Percentiles rank a stretch among this genome's conserved stretches.
These are phyloP conservation scores for Pleurotus sapidus DNA, from an alignment of 768 basidiomycete genomes.

Conservation along the genomic window DNA sequence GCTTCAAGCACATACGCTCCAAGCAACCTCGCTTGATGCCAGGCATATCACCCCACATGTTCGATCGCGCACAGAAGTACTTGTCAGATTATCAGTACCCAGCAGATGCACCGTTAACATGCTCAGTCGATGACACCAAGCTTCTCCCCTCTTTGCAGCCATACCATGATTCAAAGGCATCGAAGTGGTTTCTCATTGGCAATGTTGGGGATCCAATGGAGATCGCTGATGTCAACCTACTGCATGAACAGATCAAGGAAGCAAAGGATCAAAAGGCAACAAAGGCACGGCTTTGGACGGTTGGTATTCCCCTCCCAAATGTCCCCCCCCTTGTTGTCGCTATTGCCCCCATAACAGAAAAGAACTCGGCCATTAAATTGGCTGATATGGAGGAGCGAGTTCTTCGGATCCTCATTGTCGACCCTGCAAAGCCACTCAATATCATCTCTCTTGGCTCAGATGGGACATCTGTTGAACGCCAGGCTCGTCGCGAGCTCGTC, in stretches of 20 bases:
- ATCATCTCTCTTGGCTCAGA: conserved; percentile 31
- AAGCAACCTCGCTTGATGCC: conserved; percentile 19
- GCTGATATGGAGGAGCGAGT: conserved; percentile 12
- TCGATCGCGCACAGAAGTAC: conserved; percentile 15
- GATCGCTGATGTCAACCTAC: conserved; percentile 16
- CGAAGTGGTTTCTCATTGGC: conserved; percentile 23
- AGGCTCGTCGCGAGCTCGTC: conserved; percentile 15
- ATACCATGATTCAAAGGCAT: conserved; percentile 18
- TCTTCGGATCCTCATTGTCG: conserved; percentile 21
- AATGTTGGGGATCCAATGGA: conserved; percentile 19
- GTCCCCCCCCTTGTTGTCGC: conserved; percentile 29
- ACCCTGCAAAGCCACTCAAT: conserved; percentile 10
- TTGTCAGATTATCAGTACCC: conserved; percentile 14
- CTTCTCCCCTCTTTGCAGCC: conserved; percentile 19
- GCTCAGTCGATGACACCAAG: conserved; percentile 36
- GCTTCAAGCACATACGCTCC: conserved; percentile 14
- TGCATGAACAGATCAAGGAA: not conserved
- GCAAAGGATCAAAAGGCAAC: not conserved
- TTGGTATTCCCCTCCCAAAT: conserved; percentile 25
- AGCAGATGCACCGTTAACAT: conserved; percentile 19
- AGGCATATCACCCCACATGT: conserved; percentile 17
- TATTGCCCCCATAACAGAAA: conserved; percentile 19
- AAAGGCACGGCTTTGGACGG: conserved; percentile 27
- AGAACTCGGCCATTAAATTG: conserved; percentile 15
- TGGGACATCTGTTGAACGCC: conserved; percentile 31